Conservation (phyloP, 495 filamentous ascomycete genomes). For the Tuber borchii region DNA sequence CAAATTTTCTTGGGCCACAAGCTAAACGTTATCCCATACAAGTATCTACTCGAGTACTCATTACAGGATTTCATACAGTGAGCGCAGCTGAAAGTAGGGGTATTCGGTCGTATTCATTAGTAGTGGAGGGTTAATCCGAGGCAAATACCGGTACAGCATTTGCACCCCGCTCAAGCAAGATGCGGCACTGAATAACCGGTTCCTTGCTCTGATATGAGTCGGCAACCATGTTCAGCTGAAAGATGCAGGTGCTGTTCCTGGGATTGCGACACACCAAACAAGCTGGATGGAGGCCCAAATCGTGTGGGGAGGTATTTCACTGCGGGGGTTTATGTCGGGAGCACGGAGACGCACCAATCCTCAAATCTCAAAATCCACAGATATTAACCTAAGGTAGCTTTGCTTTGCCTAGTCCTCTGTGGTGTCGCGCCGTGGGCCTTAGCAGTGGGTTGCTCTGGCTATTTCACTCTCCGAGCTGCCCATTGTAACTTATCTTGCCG, state of each 20-base stretch:
- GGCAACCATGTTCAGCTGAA: background rate
- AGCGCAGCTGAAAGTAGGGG: background rate
- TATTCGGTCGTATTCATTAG: background rate
- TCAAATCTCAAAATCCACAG: background rate
- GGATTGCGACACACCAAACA: background rate
- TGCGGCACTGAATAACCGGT: background rate
- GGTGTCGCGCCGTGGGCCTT: background rate
- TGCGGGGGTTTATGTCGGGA: background rate
- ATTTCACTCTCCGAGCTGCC: background rate
- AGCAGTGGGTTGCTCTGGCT: background rate
- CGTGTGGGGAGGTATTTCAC: background rate
- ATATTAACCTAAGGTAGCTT: background rate
- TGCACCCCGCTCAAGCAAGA: background rate
- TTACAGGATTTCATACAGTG: background rate
- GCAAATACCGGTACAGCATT: background rate
- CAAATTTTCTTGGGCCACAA: too few relatives aligned
- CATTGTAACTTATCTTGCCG: background rate
- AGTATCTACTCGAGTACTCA: too few relatives aligned
- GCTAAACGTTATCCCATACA: too few relatives aligned
- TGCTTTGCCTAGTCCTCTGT: background rate
- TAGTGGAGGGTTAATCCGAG: background rate
- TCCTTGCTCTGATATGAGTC: background rate
- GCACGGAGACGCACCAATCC: background rate
- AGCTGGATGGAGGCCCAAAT: background rate
- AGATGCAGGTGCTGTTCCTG: background rate